These are phyloP conservation scores for Globisporangium yorkense DNA, from an alignment of 352 stramenopile species.

Conservation along the genomic window DNA sequence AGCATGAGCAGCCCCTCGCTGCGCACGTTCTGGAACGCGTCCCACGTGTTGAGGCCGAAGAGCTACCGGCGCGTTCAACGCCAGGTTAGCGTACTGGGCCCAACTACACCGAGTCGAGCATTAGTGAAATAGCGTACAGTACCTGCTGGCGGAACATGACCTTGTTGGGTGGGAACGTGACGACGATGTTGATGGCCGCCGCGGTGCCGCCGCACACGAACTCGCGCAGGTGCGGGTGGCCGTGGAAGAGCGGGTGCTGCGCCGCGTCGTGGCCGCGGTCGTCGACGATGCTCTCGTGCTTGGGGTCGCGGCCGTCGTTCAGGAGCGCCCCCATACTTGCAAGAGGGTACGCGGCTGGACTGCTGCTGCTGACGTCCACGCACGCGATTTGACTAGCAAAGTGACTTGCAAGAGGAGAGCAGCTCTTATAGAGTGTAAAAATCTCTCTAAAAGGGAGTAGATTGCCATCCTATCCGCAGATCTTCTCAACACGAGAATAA, in stretches of 20 bases:
- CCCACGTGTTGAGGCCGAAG: slow-evolving; percentile 63
- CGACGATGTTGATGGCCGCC: slow-evolving; percentile 82
- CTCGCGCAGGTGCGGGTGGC: slow-evolving; percentile 70
- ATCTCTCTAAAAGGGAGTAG: too few relatives aligned
- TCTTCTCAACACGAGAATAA: too few relatives aligned
- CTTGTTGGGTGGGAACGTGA: slow-evolving; percentile 88
- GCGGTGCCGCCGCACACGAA: slow-evolving; percentile 76
- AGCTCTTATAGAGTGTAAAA: too few relatives aligned
- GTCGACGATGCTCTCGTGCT: neutral
- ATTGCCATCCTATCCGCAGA: too few relatives aligned
- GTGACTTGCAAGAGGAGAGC: too few relatives aligned
- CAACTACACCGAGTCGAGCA: too few relatives aligned
- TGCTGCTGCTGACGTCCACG: too few relatives aligned
- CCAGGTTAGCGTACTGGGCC: too few relatives aligned
- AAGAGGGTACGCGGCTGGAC: too few relatives aligned
- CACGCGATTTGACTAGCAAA: too few relatives aligned
- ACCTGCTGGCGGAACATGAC: slow-evolving; percentile 90
- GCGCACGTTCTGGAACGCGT: slow-evolving; percentile 67
- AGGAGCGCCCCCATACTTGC: slow-evolving; percentile 7
- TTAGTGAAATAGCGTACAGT: neutral
- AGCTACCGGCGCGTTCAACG: slow-evolving; percentile 15
- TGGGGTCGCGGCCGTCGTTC: slow-evolving; percentile 10
- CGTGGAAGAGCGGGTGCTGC: slow-evolving; percentile 30
- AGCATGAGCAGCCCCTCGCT: slow-evolving; percentile 57
- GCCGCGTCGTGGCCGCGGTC: neutral